phyloP scores from a whole-genome alignment of 495 filamentous ascomycete species.

The Rostrohypoxylon terebratum region DNA sequence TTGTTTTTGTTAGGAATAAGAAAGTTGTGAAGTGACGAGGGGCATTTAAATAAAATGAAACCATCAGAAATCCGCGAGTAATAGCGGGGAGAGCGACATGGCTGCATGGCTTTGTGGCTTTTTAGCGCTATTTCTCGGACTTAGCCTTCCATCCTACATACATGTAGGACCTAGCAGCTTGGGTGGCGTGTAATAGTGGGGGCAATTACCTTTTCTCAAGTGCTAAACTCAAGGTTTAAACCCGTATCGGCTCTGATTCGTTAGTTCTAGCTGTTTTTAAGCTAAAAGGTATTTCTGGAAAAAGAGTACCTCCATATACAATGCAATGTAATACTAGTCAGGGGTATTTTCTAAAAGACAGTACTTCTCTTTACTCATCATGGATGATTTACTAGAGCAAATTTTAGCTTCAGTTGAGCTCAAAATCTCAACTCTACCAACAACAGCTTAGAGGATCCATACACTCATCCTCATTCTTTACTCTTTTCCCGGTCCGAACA shows the following conservation, averaged over 20 bases:
- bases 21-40: constrained; percentile 41
- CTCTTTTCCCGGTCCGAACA: background rate
- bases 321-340: background rate
- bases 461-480: background rate
- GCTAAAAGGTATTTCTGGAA: background rate
- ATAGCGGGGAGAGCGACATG: constrained; percentile 29
- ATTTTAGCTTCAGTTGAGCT: background rate
- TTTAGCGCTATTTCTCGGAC: constrained; percentile 15
- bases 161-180: no score
- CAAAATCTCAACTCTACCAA: background rate
- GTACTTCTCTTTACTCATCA: background rate
- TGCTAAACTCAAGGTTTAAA: background rate
- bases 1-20: constrained; percentile 21
- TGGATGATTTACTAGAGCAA: background rate
- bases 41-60: constrained; percentile 34
- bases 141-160: background rate
- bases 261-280: background rate
- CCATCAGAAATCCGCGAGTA: constrained; percentile 5
- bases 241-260: constrained; percentile 2
- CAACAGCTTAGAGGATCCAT: background rate
- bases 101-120: constrained; percentile 8
- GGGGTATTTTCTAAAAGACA: background rate
- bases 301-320: background rate
- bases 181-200: background rate
- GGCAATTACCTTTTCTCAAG: background rate